Percentiles rank a stretch among this genome's conserved stretches.
These are phyloP conservation scores for Microcyclosporella mali DNA, from an alignment of 2,329 filamentous ascomycete genomes.

Conservation along the genomic window DNA sequence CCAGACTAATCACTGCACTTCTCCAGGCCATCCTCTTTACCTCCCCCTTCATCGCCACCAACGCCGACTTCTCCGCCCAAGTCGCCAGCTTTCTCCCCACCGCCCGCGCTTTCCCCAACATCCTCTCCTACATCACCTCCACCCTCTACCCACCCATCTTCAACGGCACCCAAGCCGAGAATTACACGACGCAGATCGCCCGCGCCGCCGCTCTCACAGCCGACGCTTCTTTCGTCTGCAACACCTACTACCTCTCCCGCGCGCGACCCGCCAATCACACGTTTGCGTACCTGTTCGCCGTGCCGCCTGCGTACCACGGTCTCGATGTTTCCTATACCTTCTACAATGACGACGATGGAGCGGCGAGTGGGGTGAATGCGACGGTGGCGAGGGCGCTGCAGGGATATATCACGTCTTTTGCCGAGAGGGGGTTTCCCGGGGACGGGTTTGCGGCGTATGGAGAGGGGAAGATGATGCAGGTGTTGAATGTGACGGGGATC, in stretches of 20 bases:
- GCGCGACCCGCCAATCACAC: conserved; percentile 35
- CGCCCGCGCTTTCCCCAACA: conserved; percentile 33
- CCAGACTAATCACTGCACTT: neutral
- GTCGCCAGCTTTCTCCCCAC: conserved; percentile 27
- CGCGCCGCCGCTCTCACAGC: conserved; percentile 39
- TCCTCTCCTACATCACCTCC: conserved; percentile 38
- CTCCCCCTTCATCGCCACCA: conserved; percentile 32
- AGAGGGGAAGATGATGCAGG: conserved; percentile 37
- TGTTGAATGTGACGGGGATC: conserved; percentile 30
- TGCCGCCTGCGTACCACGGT: conserved; percentile 50
- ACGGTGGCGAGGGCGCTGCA: conserved; percentile 39
- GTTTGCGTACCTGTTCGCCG: conserved; percentile 49
- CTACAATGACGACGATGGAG: conserved; percentile 35
- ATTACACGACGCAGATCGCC: conserved; percentile 41
- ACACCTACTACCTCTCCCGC: conserved; percentile 45
- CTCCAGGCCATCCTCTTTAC: conserved; percentile 39
- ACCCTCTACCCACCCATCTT: conserved; percentile 48
- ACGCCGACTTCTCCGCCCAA: conserved; percentile 25
- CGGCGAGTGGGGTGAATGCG: conserved; percentile 4
- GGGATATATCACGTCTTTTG: conserved; percentile 42
- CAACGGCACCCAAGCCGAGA: conserved; percentile 34
- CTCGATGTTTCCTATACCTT: conserved; percentile 49
- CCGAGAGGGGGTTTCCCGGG: conserved; percentile 35
- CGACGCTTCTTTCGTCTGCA: conserved; percentile 47
- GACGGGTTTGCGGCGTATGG: conserved; percentile 42